phyloP scores from a whole-genome alignment of 2,329 filamentous ascomycete species.

The Penicillium sp. region DNA sequence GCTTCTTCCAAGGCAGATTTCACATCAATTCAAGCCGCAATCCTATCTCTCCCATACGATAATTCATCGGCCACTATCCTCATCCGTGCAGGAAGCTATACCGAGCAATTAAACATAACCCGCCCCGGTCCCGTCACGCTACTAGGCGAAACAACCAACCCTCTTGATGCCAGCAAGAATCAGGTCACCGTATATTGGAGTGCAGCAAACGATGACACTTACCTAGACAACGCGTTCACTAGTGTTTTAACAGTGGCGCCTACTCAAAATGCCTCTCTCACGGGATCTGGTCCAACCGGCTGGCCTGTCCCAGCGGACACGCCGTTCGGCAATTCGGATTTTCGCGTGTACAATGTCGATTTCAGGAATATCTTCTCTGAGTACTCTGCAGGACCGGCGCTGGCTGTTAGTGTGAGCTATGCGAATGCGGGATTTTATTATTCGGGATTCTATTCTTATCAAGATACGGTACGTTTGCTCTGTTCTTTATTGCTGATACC shows the following conservation, averaged over 20 bases:
- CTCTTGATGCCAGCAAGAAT: slow-evolving; percentile 47
- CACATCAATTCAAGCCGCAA: slow-evolving; percentile 46
- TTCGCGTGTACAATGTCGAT: slow-evolving; percentile 64
- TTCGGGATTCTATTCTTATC: slow-evolving; percentile 63
- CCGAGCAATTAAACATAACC: slow-evolving; percentile 63
- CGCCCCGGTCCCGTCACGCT: slow-evolving; percentile 58
- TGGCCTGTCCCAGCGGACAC: slow-evolving; percentile 58
- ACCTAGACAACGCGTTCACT: slow-evolving; percentile 59
- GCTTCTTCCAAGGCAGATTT: slow-evolving; percentile 20
- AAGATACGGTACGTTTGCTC: slow-evolving; percentile 59
- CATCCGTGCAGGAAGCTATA: slow-evolving; percentile 58
- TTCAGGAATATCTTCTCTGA: slow-evolving; percentile 59
- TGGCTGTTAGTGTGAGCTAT: slow-evolving; percentile 58
- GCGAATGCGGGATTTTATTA: slow-evolving; percentile 66
- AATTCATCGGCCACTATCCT: slow-evolving; percentile 53
- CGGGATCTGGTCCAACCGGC: slow-evolving; percentile 59
- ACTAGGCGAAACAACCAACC: slow-evolving; percentile 53
- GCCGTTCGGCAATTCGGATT: slow-evolving; percentile 60
- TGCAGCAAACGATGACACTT: slow-evolving; percentile 50
- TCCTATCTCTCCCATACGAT: slow-evolving; percentile 45
- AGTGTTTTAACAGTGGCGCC: slow-evolving; percentile 61
- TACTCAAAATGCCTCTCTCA: slow-evolving; percentile 59
- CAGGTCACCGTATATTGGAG: slow-evolving; percentile 57
- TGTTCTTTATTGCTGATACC: background rate
- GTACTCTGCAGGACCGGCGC: slow-evolving; percentile 52